Evolutionary conservation across 257 asterid genomes (phyloP).

Genomic region (Plectranthus barbatus): DNA sequence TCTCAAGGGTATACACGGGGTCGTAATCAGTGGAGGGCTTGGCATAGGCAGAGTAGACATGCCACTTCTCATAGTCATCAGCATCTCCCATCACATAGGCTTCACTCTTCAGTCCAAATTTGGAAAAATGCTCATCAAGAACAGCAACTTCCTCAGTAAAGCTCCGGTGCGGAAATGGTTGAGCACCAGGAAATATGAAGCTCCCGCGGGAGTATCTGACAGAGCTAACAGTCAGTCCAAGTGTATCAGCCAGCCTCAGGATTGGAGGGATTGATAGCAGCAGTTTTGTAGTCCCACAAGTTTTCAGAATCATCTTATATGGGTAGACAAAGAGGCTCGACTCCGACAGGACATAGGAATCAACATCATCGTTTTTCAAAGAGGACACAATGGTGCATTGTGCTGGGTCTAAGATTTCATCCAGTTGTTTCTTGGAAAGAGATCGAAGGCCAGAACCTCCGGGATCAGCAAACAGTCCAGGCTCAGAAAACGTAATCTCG

Average conservation of each 20-base stretch:
- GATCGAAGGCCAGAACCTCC: slow-evolving; percentile 49
- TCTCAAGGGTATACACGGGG: slow-evolving; percentile 58
- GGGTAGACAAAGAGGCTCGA: slow-evolving; percentile 83
- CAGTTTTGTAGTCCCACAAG: slow-evolving; percentile 84
- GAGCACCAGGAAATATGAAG: slow-evolving; percentile 73
- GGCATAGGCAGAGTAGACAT: slow-evolving; percentile 63
- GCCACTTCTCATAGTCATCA: slow-evolving; percentile 60
- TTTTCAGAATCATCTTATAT: slow-evolving; percentile 61
- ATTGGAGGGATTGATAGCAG: slow-evolving; percentile 68
- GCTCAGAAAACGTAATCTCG: slow-evolving; percentile 52
- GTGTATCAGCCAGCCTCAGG: slow-evolving; percentile 38
- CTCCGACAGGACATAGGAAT: slow-evolving; percentile 77
- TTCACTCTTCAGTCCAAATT: slow-evolving; percentile 49
- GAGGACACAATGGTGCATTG: slow-evolving; percentile 80
- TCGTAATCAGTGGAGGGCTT: slow-evolving; percentile 1
- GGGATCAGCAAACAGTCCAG: slow-evolving; percentile 42
- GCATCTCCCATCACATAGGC: slow-evolving; percentile 55
- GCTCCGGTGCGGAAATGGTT: slow-evolving; percentile 68
- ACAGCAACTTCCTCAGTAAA: slow-evolving; percentile 64
- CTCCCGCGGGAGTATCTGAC: slow-evolving; percentile 76
- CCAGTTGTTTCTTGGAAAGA: slow-evolving; percentile 53
- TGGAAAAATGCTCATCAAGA: slow-evolving; percentile 48
- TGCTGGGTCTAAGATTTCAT: slow-evolving; percentile 61
- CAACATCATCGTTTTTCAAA: slow-evolving; percentile 51
- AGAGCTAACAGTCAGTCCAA: slow-evolving; percentile 41